Percentiles rank a stretch among this genome's conserved stretches.
phyloP scores from a whole-genome alignment of 1,139 yeast genomes.

The Candida mesenterica region DNA sequence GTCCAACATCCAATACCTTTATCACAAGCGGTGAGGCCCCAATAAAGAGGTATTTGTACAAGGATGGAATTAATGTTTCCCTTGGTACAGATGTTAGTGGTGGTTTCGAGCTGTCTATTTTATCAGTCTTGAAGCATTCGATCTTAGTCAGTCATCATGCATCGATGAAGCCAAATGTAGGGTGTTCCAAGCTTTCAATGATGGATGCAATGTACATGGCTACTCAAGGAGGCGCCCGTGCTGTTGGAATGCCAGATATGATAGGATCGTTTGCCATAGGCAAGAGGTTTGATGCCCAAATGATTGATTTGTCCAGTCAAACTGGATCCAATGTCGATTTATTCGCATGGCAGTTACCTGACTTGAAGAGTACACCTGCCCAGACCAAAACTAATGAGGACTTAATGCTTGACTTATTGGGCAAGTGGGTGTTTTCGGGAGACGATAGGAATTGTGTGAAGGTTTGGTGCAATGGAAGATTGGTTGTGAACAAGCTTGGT shows the following conservation, averaged over 20 bases:
- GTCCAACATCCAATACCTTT: conserved; percentile 90
- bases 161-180: conserved; percentile 51
- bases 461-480: conserved; percentile 83
- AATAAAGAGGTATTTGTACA: conserved; percentile 60
- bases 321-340: conserved; percentile 63
- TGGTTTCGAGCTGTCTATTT: conserved; percentile 79
- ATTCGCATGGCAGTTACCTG: conserved; percentile 63
- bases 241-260: conserved; percentile 54
- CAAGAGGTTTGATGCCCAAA: conserved; percentile 80
- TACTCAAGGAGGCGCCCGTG: conserved; percentile 87
- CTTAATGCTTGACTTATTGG: conserved; percentile 53
- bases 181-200: conserved; percentile 50
- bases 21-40: conserved; percentile 92
- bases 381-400: conserved; percentile 4
- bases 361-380: conserved; percentile 1
- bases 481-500: conserved; percentile 44
- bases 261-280: conserved; percentile 77
- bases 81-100: conserved; percentile 94
- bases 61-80: conserved; percentile 70
- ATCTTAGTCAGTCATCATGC: conserved; percentile 81
- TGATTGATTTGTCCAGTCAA: conserved; percentile 62
- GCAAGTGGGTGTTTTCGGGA: conserved; percentile 93
- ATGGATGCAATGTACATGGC: conserved; percentile 78
- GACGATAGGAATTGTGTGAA: conserved; percentile 82
- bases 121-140: conserved; percentile 75